Base-by-base conservation (phyloP, 257 asterid species). In the Buddleja alternifolia region DNA sequence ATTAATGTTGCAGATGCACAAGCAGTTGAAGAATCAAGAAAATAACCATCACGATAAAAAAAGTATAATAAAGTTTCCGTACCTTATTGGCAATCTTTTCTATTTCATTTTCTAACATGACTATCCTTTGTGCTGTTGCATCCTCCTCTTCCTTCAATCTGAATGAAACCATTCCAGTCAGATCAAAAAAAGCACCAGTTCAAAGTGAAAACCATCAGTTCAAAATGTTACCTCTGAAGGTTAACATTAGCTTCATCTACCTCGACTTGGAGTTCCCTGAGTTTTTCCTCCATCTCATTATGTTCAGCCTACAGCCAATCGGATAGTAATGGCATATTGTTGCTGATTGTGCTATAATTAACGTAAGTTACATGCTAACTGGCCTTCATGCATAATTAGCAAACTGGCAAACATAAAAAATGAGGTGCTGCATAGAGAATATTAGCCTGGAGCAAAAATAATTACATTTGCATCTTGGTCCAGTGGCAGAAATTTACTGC, bases 141-240 rank as follows among this genome's bases (percentile, higher is more conserved):
- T 82, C 92, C 76, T 87, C 90, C 68, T 88, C 96, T 51, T 75
- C 82, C 77, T 78, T 85, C 82, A 82, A 73, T 62, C 99, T 93
- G 81, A 63, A 74, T 40, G 71, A 63, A 56, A 59, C 42, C 50
- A 77, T 32, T 66, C 67, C 69, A 75, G 67, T 59, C 68, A 52
- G 50, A 63, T 75, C n/a, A n/a, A n/a, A 66, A 83, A 72, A 70
- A 63, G 67, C 21, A 55, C 44, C 9, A 4, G 19, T 44, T 36
- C 60, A 53, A 39, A 73, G 42, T 2, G 39, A 54, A 54, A 34
- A 7, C n/a, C 55, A 48, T 65, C 41, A 65, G 25, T 44, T 50
- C 19, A n/a, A 67, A 63, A 60, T 52, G 76, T 67, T 75, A 93
- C 98, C 97, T 93, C 66, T 72, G 84, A 75, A 62, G 54, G 59